These are phyloP conservation scores for Didymella segeticola DNA, from an alignment of 2,329 filamentous ascomycete species.

Conservation along the genomic window DNA sequence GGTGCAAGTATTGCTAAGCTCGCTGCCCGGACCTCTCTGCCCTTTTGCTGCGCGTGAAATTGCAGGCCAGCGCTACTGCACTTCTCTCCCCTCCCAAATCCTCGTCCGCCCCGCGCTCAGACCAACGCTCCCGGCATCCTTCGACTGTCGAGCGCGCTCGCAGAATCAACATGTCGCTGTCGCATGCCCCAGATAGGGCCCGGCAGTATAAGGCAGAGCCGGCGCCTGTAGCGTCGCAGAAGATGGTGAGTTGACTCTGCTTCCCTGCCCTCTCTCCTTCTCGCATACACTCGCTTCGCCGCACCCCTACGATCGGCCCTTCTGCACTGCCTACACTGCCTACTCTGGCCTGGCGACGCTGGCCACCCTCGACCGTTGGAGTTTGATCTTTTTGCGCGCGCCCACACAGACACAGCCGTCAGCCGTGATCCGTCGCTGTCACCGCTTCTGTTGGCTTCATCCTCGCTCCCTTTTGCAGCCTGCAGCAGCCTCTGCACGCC, in stretches of 20 bases:
- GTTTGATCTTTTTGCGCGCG: slow-evolving; percentile 29
- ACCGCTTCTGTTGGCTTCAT: slow-evolving; percentile 38
- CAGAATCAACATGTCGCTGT: slow-evolving; percentile 52
- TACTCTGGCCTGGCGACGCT: no score
- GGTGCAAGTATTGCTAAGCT: slow-evolving; percentile 15
- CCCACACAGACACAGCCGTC: no score
- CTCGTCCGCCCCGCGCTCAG: slow-evolving; percentile 42
- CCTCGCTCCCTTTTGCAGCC: slow-evolving; percentile 48
- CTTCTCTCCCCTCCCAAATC: slow-evolving; percentile 32
- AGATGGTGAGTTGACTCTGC: slow-evolving; percentile 52
- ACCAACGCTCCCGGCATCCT: slow-evolving; percentile 43
- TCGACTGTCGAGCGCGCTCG: slow-evolving; percentile 44
- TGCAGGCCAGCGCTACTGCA: slow-evolving; percentile 50
- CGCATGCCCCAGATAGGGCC: slow-evolving; percentile 49
- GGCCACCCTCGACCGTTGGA: slow-evolving; percentile 43
- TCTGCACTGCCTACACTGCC: slow-evolving; percentile 15
- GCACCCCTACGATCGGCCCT: slow-evolving; percentile 21
- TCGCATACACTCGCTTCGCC: slow-evolving; percentile 33
- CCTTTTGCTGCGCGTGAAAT: slow-evolving; percentile 41
- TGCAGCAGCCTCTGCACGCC: slow-evolving; percentile 49
- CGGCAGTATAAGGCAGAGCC: slow-evolving; percentile 55
- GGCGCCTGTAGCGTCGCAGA: slow-evolving; percentile 52
- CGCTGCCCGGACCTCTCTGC: slow-evolving; percentile 6
- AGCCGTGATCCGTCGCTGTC: slow-evolving; percentile 33
- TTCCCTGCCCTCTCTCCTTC: slow-evolving; percentile 38